Percentiles rank a stretch among this genome's conserved stretches.
Evolutionary conservation across 2,329 filamentous ascomycete genomes (phyloP).

Genomic region (Stachybotrys echinatus): DNA sequence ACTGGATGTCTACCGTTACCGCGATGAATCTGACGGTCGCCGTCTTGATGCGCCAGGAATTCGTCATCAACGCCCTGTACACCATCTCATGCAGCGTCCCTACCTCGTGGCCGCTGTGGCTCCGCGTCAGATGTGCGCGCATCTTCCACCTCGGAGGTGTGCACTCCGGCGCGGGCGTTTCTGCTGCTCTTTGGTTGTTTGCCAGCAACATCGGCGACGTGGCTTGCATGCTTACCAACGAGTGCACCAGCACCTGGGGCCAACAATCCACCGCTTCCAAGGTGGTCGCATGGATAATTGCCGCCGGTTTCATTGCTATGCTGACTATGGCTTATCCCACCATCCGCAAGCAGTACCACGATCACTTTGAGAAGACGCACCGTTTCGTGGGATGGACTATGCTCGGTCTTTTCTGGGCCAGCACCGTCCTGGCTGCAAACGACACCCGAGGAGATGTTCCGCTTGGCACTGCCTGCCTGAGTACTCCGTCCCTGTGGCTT

Average conservation of each 20-base stretch:
- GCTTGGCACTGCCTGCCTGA: slow-evolving; percentile 30
- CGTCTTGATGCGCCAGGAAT: slow-evolving; percentile 47
- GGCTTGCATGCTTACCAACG: slow-evolving; percentile 10
- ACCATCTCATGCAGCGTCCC: slow-evolving; percentile 38
- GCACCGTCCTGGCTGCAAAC: slow-evolving; percentile 49
- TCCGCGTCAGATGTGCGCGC: slow-evolving; percentile 41
- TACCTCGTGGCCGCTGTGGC: slow-evolving; percentile 38
- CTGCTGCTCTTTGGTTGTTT: slow-evolving; percentile 42
- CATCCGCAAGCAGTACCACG: slow-evolving; percentile 58
- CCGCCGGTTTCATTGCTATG: slow-evolving; percentile 54
- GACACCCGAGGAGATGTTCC: slow-evolving; percentile 28
- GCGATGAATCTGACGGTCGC: slow-evolving; percentile 43
- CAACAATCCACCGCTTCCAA: slow-evolving; percentile 30
- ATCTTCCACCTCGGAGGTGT: slow-evolving; percentile 48
- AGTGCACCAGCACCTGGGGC: slow-evolving; percentile 12
- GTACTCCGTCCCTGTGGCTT: slow-evolving; percentile 56
- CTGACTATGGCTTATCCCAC: slow-evolving; percentile 57
- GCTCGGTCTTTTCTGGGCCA: slow-evolving; percentile 60
- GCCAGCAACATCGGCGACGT: slow-evolving; percentile 26
- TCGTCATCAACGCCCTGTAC: slow-evolving; percentile 47
- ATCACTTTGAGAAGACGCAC: slow-evolving; percentile 66
- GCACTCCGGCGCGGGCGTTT: slow-evolving; percentile 43
- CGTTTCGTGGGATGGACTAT: slow-evolving; percentile 67
- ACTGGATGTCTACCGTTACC: slow-evolving; percentile 34
- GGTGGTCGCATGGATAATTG: slow-evolving; percentile 53